Evolutionary conservation across 805 yeast species (phyloP).

Genomic region (Ascoidea rubescens): DNA sequence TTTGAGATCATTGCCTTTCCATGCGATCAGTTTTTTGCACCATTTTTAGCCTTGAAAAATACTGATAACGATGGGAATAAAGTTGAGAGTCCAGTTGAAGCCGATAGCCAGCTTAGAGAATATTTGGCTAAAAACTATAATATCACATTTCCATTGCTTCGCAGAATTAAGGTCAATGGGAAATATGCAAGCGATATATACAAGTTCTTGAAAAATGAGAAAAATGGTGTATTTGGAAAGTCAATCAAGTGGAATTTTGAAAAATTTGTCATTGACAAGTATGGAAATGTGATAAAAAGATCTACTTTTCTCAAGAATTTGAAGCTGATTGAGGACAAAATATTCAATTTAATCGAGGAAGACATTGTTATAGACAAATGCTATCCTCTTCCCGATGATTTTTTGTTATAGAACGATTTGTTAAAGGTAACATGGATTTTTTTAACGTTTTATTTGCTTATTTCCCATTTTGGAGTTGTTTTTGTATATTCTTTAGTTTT

Average conservation of each 20-base stretch:
- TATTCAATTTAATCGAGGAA: background rate
- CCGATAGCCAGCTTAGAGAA: background rate
- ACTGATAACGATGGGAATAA: background rate
- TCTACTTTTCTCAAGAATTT: conserved; percentile 11
- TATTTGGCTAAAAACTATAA: conserved; percentile 35
- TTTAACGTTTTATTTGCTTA: no score
- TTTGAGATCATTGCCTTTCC: conserved; percentile 8
- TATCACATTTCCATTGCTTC: conserved; percentile 70
- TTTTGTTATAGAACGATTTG: no score
- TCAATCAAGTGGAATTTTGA: conserved; percentile 75
- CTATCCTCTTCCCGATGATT: background rate
- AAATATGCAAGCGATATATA: conserved; percentile 53
- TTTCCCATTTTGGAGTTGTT: no score
- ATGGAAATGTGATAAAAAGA: conserved; percentile 45
- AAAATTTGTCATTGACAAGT: conserved; percentile 46
- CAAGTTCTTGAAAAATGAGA: conserved; percentile 48
- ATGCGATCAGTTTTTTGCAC: conserved; percentile 4
- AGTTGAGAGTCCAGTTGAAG: background rate
- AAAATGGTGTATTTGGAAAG: conserved; percentile 48
- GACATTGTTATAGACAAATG: background rate
- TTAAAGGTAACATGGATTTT: no score
- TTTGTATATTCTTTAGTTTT: no score
- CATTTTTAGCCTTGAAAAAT: background rate
- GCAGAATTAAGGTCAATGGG: conserved; percentile 74
- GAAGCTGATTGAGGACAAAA: background rate